Conservation (phyloP, 345 rosid species). For the Nephelium lappaceum region DNA sequence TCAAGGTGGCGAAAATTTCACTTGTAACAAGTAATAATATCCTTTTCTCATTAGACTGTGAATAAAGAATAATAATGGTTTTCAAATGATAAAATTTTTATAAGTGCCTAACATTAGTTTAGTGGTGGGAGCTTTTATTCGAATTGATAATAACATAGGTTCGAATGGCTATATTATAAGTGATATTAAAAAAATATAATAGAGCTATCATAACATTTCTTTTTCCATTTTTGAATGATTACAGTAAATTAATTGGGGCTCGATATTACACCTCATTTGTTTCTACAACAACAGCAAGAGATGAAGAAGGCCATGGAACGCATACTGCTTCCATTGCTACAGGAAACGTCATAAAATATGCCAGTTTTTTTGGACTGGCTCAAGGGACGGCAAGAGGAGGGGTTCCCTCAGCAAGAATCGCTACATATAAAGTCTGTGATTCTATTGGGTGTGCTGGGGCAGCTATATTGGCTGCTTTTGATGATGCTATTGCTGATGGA, state of each 20-base stretch:
- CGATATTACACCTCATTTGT: constrained; percentile 15
- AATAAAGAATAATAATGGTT: too few relatives aligned
- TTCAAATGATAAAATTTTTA: too few relatives aligned
- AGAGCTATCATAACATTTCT: too few relatives aligned
- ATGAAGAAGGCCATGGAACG: constrained; percentile 43
- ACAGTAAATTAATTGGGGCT: constrained; percentile 52
- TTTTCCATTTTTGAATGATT: background rate
- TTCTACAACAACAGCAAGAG: constrained; percentile 25
- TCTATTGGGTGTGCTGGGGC: accelerated
- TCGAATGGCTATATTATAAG: too few relatives aligned
- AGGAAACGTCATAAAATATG: constrained; percentile 44
- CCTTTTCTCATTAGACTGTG: too few relatives aligned
- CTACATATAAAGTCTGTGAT: constrained; percentile 45
- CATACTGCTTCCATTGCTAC: constrained; percentile 76
- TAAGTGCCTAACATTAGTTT: too few relatives aligned
- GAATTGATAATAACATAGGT: too few relatives aligned
- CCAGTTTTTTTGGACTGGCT: constrained; percentile 48
- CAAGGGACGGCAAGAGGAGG: constrained; percentile 61
- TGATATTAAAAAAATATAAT: too few relatives aligned
- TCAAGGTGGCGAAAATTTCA: constrained; percentile 39
- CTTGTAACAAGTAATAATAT: constrained; percentile 49
- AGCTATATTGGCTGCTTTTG: constrained; percentile 46
- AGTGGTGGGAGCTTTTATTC: too few relatives aligned
- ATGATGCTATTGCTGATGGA: constrained; percentile 69
- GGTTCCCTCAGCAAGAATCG: constrained; percentile 61